These are phyloP conservation scores for Hansenula lynferdii DNA, from an alignment of 1,139 yeast species.

Conservation along the genomic window DNA sequence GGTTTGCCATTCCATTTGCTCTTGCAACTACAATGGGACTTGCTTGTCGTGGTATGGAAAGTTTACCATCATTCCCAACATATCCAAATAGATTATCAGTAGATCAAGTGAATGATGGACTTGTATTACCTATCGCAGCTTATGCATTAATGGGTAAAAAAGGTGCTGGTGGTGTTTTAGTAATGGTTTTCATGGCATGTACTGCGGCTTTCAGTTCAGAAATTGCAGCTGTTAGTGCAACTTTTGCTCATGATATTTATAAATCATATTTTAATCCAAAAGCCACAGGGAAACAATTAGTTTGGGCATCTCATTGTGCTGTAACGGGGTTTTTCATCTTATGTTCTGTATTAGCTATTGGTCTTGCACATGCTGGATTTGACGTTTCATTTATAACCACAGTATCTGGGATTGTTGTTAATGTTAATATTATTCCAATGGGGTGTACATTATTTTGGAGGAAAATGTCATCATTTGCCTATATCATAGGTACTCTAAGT, in stretches of 20 bases:
- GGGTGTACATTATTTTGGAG: constrained; percentile 31
- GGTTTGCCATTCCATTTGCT: constrained; percentile 35
- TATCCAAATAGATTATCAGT: constrained; percentile 20
- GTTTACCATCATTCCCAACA: constrained; percentile 27
- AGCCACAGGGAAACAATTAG: constrained; percentile 29
- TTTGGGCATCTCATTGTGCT: constrained; percentile 25
- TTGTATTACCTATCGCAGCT: constrained; percentile 25
- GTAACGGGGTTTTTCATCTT: constrained; percentile 26
- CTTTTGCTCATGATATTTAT: constrained; percentile 31
- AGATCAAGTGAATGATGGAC: constrained; percentile 17
- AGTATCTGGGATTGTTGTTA: constrained; percentile 32
- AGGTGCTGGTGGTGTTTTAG: constrained; percentile 30
- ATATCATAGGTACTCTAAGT: not conserved
- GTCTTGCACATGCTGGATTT: constrained; percentile 27
- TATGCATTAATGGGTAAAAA: constrained; percentile 29
- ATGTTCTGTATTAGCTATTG: constrained; percentile 28
- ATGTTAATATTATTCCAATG: constrained; percentile 32
- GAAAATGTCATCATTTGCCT: constrained; percentile 14
- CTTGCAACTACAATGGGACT: constrained; percentile 32
- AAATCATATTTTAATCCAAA: constrained; percentile 29
- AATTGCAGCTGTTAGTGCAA: constrained; percentile 31
- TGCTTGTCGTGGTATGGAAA: constrained; percentile 29
- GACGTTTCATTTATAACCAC: constrained; percentile 32
- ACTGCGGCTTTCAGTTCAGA: constrained; percentile 34
- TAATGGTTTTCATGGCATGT: constrained; percentile 32